Evolutionary conservation across 495 filamentous ascomycete genomes (phyloP).

Genomic region (Trypethelium eluteriae): DNA sequence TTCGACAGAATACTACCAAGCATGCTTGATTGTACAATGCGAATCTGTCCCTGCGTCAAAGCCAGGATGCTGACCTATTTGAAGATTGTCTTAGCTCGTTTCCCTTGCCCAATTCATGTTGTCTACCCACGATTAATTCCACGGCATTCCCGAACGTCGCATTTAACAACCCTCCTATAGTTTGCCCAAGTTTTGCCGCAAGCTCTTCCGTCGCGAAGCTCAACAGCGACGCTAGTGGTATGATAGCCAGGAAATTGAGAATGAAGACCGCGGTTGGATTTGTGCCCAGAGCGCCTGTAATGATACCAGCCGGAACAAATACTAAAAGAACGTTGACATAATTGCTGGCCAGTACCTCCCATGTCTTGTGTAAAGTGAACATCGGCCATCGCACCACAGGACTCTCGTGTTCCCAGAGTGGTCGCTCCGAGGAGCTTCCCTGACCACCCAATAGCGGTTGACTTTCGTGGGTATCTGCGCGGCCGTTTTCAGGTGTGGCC

Average conservation of each 20-base stretch:
- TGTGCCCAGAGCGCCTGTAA: constrained; percentile 66
- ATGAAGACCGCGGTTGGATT: constrained; percentile 69
- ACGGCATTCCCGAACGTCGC: constrained; percentile 97
- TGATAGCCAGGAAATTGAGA: constrained; percentile 92
- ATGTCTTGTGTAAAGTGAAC: constrained; percentile 43
- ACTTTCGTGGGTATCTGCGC: background rate
- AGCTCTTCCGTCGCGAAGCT: constrained; percentile 96
- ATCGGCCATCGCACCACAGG: constrained; percentile 45
- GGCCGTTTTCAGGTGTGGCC: background rate
- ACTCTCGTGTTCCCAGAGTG: constrained; percentile 21
- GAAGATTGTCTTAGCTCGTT: background rate
- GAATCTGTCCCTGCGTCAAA: constrained; percentile 73
- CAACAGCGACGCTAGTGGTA: constrained; percentile 83
- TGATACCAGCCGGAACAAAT: constrained; percentile 83
- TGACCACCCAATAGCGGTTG: background rate
- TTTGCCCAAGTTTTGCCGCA: constrained; percentile 73
- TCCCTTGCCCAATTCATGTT: background rate
- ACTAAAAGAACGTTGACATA: constrained; percentile 82
- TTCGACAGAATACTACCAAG: constrained; percentile 95
- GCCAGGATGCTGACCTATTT: constrained; percentile 86
- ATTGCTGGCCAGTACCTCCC: constrained; percentile 52
- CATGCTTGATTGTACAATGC: constrained; percentile 97
- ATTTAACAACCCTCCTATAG: constrained; percentile 86
- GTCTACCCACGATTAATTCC: constrained; percentile 76
- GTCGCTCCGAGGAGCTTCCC: background rate